Evolutionary conservation across 2,329 filamentous ascomycete species (phyloP), one percentile per base, ranked within the genome.

Genomic region (Phaeosphaeria sp.): DNA sequence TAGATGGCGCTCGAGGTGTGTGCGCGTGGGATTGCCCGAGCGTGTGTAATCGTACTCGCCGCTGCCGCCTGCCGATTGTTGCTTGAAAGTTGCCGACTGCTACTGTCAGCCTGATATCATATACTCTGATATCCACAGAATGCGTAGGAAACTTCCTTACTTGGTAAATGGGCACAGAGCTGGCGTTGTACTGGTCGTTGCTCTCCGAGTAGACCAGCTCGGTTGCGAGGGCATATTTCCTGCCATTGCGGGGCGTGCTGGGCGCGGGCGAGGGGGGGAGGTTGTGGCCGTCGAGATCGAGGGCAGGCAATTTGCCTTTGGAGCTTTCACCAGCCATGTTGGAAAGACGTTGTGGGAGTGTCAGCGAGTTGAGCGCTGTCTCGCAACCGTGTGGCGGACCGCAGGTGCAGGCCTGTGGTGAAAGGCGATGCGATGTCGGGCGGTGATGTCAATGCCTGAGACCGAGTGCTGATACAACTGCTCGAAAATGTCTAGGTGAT

Each of bases 41-140:
- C 96, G 91, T 59, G 95, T 98, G 82, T 99, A 99, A 82, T 99
- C 95, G 79, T 98, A 99, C 79, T 98, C 93, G 73, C 87, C 91
- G 59, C 92, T 92, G 58, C 91, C 92, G 46, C 80, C 84, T 61
- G 91, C 90, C 18, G 90, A 92, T 21, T 86, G 87, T 80, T 98
- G 95, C 81, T 99, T 99, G 84, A 99, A 99, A 39, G 95, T 99
- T 49, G 95, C 96, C 49, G 92, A 96, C 85, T 89, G 64, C n/a
- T 20, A n/a, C 36, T 13, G 60, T 74, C 57, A 72, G 68, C 55
- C 30, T 49, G 30, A 1, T 17, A 13, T 22, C 18, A 13, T 9
- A 20, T 1, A 20, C 21, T 11, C 42, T 6, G 42, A 9, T 3
- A 13, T 15, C 18, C n/a, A 25, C 22, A 24, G 8, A 7, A 8